Evolutionary conservation across 192 early-diverging fungal genomes (phyloP).

Genomic region (Lobulomyces angularis): DNA sequence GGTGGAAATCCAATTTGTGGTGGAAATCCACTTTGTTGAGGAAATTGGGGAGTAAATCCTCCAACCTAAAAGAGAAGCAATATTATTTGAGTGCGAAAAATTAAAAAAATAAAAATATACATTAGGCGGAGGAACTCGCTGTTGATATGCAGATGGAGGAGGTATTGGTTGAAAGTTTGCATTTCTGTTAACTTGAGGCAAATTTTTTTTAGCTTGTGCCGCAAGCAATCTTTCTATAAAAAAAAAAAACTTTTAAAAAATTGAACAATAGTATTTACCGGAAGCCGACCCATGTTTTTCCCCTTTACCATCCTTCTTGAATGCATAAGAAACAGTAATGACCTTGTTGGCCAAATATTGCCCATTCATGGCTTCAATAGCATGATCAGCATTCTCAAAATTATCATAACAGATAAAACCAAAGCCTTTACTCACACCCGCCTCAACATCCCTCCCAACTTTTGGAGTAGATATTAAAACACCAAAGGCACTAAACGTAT

Average conservation of each 20-base stretch:
- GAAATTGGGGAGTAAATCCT: no score
- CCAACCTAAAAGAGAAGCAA: no score
- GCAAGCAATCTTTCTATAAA: constrained; percentile 77
- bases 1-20: no score
- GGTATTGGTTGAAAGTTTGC: no score
- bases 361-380: constrained; percentile 95
- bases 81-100: no score
- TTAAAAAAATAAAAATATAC: no score
- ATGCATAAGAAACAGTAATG: constrained; percentile 81
- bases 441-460: constrained; percentile 61
- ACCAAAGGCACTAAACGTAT: constrained; percentile 94
- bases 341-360: constrained; percentile 91
- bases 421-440: constrained; percentile 81
- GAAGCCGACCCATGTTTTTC: constrained; percentile 92
- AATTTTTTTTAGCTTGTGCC: constrained; percentile 73
- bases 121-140: no score
- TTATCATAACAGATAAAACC: constrained; percentile 78
- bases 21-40: no score
- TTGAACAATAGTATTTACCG: constrained; percentile 25
- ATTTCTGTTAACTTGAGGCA: no score
- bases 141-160: no score
- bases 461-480: constrained; percentile 74
- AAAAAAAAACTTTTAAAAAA: background rate
- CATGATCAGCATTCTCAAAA: constrained; percentile 93
- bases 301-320: constrained; percentile 98